phyloP scores from a whole-genome alignment of 2,329 filamentous ascomycete genomes.

The Didymella arachidicola region DNA sequence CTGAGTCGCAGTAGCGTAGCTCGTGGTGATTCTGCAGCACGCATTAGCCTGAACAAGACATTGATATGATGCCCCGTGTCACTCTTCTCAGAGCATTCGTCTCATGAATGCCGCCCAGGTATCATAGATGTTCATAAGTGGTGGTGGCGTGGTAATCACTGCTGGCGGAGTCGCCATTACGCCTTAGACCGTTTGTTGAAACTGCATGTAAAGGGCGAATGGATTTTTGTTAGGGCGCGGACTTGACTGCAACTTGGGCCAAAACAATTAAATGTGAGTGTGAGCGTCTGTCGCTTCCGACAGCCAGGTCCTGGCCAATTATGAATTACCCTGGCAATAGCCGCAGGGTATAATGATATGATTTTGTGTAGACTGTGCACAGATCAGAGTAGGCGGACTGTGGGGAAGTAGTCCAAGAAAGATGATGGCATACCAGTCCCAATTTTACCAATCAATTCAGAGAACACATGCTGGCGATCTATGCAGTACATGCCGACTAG shows the following conservation, averaged over 20 bases:
- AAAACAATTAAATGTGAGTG: constrained; percentile 2
- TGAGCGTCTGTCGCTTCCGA: constrained; percentile 7
- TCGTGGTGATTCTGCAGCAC: constrained; percentile 8
- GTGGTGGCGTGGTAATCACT: constrained; percentile 6
- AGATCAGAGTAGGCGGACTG: background rate
- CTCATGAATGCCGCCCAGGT: background rate
- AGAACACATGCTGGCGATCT: background rate
- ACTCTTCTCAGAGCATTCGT: constrained; percentile 5
- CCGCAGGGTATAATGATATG: constrained; percentile 10
- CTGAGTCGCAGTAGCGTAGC: constrained; percentile 9
- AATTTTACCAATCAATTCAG: background rate
- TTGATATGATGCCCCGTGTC: constrained; percentile 4
- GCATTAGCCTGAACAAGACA: constrained; percentile 14
- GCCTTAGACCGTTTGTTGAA: background rate
- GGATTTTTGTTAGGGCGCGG: constrained; percentile 14
- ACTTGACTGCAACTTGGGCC: constrained; percentile 20
- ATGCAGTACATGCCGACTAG: background rate
- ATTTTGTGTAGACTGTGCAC: background rate
- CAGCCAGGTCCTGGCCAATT: constrained; percentile 13
- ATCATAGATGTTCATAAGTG: background rate
- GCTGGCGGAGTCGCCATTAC: constrained; percentile 1
- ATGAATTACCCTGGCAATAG: constrained; percentile 12
- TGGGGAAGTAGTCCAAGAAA: background rate
- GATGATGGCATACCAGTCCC: background rate
- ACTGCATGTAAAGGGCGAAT: constrained; percentile 7